These are phyloP conservation scores for Rubroboletus pulcherrimus DNA, from an alignment of 768 basidiomycete species.

Conservation along the genomic window DNA sequence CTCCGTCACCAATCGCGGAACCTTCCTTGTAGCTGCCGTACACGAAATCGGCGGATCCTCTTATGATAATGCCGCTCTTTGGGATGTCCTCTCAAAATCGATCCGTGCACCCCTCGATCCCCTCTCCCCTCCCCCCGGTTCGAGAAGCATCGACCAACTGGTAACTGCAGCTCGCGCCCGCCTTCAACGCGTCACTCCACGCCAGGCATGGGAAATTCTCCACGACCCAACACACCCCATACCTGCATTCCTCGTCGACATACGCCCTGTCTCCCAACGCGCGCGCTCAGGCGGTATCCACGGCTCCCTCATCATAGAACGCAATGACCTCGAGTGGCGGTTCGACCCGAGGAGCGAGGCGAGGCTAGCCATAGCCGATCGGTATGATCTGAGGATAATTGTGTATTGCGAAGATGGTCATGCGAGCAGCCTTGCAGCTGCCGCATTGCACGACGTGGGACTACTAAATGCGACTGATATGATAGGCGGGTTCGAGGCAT, in stretches of 20 bases:
- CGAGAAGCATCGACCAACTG: slow-evolving; percentile 54
- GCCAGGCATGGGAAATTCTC: slow-evolving; percentile 59
- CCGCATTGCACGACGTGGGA: slow-evolving; percentile 64
- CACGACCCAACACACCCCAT: slow-evolving; percentile 47
- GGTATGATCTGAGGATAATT: slow-evolving; percentile 73
- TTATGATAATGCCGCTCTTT: slow-evolving; percentile 64
- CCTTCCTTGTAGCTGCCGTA: slow-evolving; percentile 43
- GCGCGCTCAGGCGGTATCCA: slow-evolving; percentile 53
- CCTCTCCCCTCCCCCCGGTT: slow-evolving; percentile 59
- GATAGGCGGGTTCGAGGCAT: slow-evolving; percentile 68
- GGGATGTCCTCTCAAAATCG: slow-evolving; percentile 68
- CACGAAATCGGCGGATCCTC: slow-evolving; percentile 49
- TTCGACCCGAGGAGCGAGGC: slow-evolving; percentile 67
- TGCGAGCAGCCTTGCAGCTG: slow-evolving; percentile 69
- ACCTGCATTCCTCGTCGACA: slow-evolving; percentile 75
- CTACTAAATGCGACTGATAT: slow-evolving; percentile 74
- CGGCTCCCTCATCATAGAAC: slow-evolving; percentile 70
- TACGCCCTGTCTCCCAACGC: slow-evolving; percentile 63
- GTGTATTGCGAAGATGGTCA: slow-evolving; percentile 74
- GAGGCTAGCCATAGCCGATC: slow-evolving; percentile 62
- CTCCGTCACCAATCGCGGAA: slow-evolving; percentile 33
- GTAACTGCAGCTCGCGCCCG: slow-evolving; percentile 57
- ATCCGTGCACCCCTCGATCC: slow-evolving; percentile 59
- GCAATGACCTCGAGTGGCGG: slow-evolving; percentile 76
- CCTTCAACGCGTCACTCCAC: slow-evolving; percentile 59